These are phyloP conservation scores for Creolimax fragrantissima DNA, from an alignment of 78 protist genomes.

Conservation along the genomic window DNA sequence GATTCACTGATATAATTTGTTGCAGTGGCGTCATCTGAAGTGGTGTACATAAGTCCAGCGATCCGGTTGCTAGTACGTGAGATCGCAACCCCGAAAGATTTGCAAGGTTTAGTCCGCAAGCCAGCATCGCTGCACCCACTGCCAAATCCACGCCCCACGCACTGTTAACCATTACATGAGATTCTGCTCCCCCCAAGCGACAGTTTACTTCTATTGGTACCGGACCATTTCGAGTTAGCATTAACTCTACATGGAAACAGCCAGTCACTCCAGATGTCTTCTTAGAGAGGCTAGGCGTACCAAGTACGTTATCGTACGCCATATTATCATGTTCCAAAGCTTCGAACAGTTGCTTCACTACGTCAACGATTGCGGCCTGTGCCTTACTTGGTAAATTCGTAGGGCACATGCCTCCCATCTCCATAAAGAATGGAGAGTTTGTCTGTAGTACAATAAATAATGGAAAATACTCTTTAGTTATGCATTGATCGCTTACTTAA, in stretches of 20 bases:
- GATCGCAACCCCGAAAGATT: background rate
- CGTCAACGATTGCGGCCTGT: background rate
- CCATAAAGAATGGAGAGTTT: slow-evolving; percentile 6
- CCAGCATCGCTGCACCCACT: background rate
- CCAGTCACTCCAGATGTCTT: background rate
- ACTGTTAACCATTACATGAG: background rate
- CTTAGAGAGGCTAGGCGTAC: background rate
- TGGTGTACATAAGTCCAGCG: background rate
- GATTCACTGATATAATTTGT: background rate
- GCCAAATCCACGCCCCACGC: background rate
- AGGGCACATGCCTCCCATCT: background rate
- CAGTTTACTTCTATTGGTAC: background rate
- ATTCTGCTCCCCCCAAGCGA: slow-evolving; percentile 16
- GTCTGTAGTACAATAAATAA: too few relatives aligned
- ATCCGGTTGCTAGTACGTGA: background rate
- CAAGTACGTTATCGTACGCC: background rate
- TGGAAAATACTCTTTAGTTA: too few relatives aligned
- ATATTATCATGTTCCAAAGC: background rate
- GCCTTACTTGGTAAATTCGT: background rate
- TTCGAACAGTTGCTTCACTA: background rate
- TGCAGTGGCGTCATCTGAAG: background rate
- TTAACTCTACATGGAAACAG: slow-evolving; percentile 4
- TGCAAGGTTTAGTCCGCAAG: background rate
- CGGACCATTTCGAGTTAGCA: background rate
- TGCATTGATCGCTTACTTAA: too few relatives aligned